Evolutionary conservation across 495 filamentous ascomycete genomes (phyloP), one percentile per base, ranked within the genome.

Genomic region (Podospora sp.): DNA sequence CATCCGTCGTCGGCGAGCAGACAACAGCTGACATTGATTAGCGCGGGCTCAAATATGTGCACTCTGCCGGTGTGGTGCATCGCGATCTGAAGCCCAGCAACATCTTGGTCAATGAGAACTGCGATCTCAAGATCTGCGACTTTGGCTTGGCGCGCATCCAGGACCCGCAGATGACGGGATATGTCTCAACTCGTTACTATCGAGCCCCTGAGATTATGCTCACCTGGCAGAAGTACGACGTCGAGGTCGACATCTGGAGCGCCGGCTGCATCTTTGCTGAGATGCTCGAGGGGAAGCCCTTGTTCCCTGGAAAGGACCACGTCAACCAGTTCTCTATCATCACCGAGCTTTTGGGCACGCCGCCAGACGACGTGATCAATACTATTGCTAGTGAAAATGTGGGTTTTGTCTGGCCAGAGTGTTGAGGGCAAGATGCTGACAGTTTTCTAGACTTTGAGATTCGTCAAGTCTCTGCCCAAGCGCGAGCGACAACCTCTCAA

Each of bases 251-350:
- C 78, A 97, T 99, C 73, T 99, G 95, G 95, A 97, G 94, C 75
- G 94, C 96, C 11, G 95, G 94, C 63, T 99, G 95, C 80, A 99
- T 99, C 73, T 99, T 99, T 75, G 95, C 95, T 57, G 95, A 99
- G 80, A 99, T 99, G 95, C 83, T 99, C 68, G 94, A 98, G 81
- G 96, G 96, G 67, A 98, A 98, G 82, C 95, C 95, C 40, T 83
- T 99, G 5, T 99, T 99, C 86, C 95, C 96, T 0, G 95, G 95
- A 77, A 99, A 99, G 81, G 95, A 99, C 76, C 95, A 99, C 77
- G 95, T 99, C 78, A 96, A 99, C 78, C 95, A 99, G 76, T 99
- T 99, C 80, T 97, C 94, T 35, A 99, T 99, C 82, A 99, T 99
- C 77, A 99, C 95, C 7, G 95, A 99, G 78, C 87, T 99, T 62